These are phyloP conservation scores for Saturnispora saitoi DNA, from an alignment of 805 yeast species.

Conservation along the genomic window DNA sequence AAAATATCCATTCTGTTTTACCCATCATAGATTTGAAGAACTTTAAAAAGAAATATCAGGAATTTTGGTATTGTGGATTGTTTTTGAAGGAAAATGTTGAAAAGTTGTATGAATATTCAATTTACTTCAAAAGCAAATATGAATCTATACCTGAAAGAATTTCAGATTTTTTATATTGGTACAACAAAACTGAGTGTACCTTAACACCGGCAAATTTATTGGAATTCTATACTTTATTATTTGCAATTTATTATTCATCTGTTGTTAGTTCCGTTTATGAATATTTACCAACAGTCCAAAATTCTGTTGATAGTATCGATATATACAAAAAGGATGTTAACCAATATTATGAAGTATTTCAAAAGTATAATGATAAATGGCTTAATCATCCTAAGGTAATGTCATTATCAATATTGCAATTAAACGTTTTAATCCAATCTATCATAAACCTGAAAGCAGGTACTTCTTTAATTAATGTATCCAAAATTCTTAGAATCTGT, in stretches of 20 bases:
- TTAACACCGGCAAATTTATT: constrained; percentile 15
- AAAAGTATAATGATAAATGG: constrained; percentile 13
- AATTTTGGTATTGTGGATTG: constrained; percentile 38
- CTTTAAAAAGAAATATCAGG: constrained; percentile 33
- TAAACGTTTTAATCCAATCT: constrained; percentile 20
- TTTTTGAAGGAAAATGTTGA: constrained; percentile 18
- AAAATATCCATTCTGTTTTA: constrained; percentile 46
- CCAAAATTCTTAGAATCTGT: constrained; percentile 20
- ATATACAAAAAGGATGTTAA: constrained; percentile 16
- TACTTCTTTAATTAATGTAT: constrained; percentile 18
- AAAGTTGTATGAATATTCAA: constrained; percentile 15
- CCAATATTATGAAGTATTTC: constrained; percentile 16
- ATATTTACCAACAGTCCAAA: constrained; percentile 8
- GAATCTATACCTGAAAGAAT: constrained; percentile 14
- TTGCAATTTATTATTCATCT: constrained; percentile 17
- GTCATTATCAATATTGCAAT: constrained; percentile 19
- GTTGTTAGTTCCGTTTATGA: constrained; percentile 14
- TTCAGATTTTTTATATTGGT: constrained; percentile 34
- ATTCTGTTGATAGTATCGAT: constrained; percentile 10
- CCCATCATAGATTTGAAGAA: constrained; percentile 44
- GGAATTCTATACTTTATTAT: constrained; percentile 18
- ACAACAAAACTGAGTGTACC: constrained; percentile 28
- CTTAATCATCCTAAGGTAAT: constrained; percentile 20
- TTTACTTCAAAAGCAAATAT: constrained; percentile 9
- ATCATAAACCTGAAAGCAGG: constrained; percentile 21